These are phyloP conservation scores for Cavenderia fasciculata DNA, from an alignment of 78 protist genomes.

Conservation along the genomic window DNA sequence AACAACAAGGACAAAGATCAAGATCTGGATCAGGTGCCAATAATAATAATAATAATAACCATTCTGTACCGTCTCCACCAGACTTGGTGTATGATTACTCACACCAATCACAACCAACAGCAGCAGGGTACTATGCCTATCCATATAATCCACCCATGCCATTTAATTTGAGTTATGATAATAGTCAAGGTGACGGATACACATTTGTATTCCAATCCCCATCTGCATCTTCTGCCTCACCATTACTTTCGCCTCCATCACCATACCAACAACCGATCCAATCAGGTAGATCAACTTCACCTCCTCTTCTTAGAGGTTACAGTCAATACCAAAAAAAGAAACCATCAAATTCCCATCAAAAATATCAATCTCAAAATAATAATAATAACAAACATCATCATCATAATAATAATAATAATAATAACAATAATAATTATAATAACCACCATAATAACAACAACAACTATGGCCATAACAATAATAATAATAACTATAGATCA, in stretches of 20 bases:
- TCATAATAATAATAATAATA: neutral
- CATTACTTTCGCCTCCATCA: neutral
- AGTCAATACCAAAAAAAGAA: neutral
- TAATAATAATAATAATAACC: neutral
- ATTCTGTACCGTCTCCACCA: no score
- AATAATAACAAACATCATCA: neutral
- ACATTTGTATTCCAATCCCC: neutral
- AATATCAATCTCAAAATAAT: neutral
- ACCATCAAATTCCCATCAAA: neutral
- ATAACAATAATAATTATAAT: neutral
- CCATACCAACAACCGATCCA: no score
- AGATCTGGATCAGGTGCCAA: neutral
- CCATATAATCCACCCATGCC: no score
- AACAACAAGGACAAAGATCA: neutral
- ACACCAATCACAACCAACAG: neutral
- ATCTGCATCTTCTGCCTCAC: neutral
- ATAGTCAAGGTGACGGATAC: no score
- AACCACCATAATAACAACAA: neutral
- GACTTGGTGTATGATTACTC: no score
- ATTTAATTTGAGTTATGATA: no score
- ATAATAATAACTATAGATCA: neutral
- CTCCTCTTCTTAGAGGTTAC: no score
- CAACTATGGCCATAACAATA: constrained; percentile 8
- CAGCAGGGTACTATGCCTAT: no score
- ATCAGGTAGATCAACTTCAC: no score